Conservation (phyloP, 768 basidiomycete species). For the Hygrophoropsis aurantiaca region DNA sequence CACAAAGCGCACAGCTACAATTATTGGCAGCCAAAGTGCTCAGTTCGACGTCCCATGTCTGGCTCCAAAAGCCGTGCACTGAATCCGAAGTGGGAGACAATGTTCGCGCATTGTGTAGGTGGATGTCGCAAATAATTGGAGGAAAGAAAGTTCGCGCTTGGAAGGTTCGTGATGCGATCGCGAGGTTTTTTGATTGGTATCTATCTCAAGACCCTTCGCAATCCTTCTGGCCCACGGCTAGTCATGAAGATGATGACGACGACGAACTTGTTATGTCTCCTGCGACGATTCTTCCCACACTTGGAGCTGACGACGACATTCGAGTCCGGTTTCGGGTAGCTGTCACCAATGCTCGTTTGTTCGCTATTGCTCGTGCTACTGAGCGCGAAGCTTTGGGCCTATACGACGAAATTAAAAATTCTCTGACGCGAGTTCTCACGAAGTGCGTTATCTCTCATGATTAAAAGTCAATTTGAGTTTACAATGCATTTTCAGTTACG, state of each 20-base stretch:
- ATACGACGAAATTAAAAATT: constrained; percentile 48
- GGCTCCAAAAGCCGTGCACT: constrained; percentile 39
- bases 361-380: constrained; percentile 46
- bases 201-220: constrained; percentile 57
- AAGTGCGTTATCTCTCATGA: constrained; percentile 41
- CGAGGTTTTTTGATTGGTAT: constrained; percentile 67
- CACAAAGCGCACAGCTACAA: constrained; percentile 52
- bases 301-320: constrained; percentile 73
- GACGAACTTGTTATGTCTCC: constrained; percentile 37
- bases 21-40: constrained; percentile 60
- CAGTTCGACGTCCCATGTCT: constrained; percentile 61
- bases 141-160: constrained; percentile 53
- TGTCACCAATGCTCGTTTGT: constrained; percentile 54
- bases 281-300: constrained; percentile 44
- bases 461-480: constrained; percentile 1
- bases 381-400: constrained; percentile 31
- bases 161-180: constrained; percentile 63
- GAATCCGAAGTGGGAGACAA: constrained; percentile 40
- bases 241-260: constrained; percentile 30
- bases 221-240: constrained; percentile 41
- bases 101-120: constrained; percentile 49
- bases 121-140: constrained; percentile 46
- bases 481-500: constrained; percentile 49
- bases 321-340: constrained; percentile 82
- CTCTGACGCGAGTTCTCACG: constrained; percentile 44